A percentile compares a stretch with the other conserved stretches of the same genome.
phyloP scores from a whole-genome alignment of 1,284 basidiomycete genomes.

The Ganoderma multipileum region DNA sequence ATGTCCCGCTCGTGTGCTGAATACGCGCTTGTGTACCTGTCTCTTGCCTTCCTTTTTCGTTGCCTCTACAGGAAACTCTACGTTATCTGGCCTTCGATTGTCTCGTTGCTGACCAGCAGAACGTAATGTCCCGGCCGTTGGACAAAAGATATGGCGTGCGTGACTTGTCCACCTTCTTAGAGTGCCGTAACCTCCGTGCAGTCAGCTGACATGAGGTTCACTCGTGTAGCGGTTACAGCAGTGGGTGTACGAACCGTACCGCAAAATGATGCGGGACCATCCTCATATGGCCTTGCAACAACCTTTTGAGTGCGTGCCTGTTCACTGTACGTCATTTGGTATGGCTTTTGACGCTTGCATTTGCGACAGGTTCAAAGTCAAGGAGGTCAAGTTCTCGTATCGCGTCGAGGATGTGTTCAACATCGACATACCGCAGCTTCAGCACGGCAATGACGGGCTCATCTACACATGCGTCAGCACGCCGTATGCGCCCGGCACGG shows the following conservation, averaged over 20 bases:
- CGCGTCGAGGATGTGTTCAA: constrained; percentile 86
- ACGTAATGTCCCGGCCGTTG: constrained; percentile 85
- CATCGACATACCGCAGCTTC: constrained; percentile 85
- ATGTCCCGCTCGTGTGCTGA: neutral
- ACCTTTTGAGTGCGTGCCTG: constrained; percentile 82
- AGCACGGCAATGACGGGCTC: constrained; percentile 95
- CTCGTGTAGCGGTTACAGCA: constrained; percentile 74
- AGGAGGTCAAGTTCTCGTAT: constrained; percentile 91
- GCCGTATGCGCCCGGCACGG: constrained; percentile 90
- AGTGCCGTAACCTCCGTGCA: constrained; percentile 17
- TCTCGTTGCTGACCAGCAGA: constrained; percentile 86
- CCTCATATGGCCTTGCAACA: constrained; percentile 68
- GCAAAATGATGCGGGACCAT: constrained; percentile 72
- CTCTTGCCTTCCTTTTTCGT: constrained; percentile 11
- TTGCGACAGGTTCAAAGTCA: constrained; percentile 77
- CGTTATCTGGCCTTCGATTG: constrained; percentile 94
- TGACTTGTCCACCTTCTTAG: constrained; percentile 23
- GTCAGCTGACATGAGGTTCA: constrained; percentile 14
- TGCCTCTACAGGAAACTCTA: constrained; percentile 66
- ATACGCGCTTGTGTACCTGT: constrained; percentile 10
- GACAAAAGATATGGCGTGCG: constrained; percentile 91
- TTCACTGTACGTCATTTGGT: constrained; percentile 11
- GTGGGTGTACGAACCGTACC: constrained; percentile 86
- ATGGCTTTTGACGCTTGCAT: neutral
- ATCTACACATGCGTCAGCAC: constrained; percentile 95